Evolutionary conservation across 805 yeast species (phyloP).

Genomic region (Starmerella scarabaei): DNA sequence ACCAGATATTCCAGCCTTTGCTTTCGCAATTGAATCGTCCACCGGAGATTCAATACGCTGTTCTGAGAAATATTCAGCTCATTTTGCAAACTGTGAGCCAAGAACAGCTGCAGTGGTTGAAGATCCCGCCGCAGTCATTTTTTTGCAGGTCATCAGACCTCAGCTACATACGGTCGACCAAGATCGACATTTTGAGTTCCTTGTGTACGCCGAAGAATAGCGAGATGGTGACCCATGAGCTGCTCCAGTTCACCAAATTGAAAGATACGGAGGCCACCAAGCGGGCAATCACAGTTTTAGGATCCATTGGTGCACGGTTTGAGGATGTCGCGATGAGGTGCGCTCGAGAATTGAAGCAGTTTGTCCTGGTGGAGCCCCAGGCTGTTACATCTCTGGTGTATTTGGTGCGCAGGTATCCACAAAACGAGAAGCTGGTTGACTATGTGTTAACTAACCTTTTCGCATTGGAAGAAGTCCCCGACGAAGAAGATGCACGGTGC

Average conservation of each 20-base stretch:
- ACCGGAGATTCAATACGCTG: constrained; percentile 71
- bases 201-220: constrained; percentile 54
- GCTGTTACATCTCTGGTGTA: constrained; percentile 62
- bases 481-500: constrained; percentile 56
- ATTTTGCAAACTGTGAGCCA: constrained; percentile 33
- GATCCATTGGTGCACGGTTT: constrained; percentile 72
- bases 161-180: constrained; percentile 76
- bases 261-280: constrained; percentile 81
- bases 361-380: constrained; percentile 54
- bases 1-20: constrained; percentile 54
- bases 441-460: constrained; percentile 1
- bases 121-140: constrained; percentile 35
- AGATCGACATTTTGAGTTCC: constrained; percentile 71
- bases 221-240: constrained; percentile 51
- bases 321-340: constrained; percentile 50
- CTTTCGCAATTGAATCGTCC: constrained; percentile 44
- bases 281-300: constrained; percentile 78
- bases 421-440: constrained; percentile 30
- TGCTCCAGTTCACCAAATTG: constrained; percentile 65
- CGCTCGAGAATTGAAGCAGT: constrained; percentile 45
- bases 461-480: constrained; percentile 2
- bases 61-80: constrained; percentile 63
- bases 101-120: neutral
- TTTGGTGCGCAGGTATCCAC: constrained; percentile 64
- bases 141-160: constrained; percentile 80